Percentiles rank a stretch among this genome's conserved stretches.
Conservation (phyloP, 805 yeast species). For the Saccharomycopsis olivae region DNA sequence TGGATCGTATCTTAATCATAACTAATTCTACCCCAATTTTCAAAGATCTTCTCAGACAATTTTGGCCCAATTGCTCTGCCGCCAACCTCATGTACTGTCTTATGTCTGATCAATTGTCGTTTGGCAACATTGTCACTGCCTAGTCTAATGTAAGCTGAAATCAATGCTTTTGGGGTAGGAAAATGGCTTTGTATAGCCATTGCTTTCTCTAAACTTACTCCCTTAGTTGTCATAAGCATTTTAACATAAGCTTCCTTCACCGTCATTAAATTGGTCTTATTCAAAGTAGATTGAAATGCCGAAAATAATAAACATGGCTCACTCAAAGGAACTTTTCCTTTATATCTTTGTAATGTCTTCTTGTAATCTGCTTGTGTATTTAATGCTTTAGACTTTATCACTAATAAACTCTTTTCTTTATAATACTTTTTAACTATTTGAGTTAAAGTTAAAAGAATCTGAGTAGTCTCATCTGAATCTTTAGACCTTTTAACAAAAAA, state of each 20-base stretch:
- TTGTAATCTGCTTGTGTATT: constrained; percentile 42
- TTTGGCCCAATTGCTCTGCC: constrained; percentile 14
- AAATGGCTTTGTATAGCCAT: constrained; percentile 57
- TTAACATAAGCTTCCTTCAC: constrained; percentile 65
- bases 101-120: constrained; percentile 4
- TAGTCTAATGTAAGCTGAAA: constrained; percentile 32
- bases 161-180: constrained; percentile 58
- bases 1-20: no score
- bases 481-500: constrained; percentile 62
- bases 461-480: constrained; percentile 65
- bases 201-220: constrained; percentile 82
- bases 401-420: constrained; percentile 31
- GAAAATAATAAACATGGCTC: constrained; percentile 38
- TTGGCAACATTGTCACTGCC: constrained; percentile 7
- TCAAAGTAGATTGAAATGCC: constrained; percentile 55
- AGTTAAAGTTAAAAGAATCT: constrained; percentile 43
- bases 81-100: constrained; percentile 12
- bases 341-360: constrained; percentile 30
- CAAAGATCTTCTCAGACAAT: constrained; percentile 13
- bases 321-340: constrained; percentile 32
- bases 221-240: constrained; percentile 71
- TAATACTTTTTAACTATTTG: constrained; percentile 32
- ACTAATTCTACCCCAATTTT: constrained; percentile 14
- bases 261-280: constrained; percentile 60
- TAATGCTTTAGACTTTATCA: constrained; percentile 40